Percentiles rank a stretch among this genome's conserved stretches.
Evolutionary conservation across 192 early-diverging fungal species (phyloP).

Genomic region (Phlyctochytrium planicorne): DNA sequence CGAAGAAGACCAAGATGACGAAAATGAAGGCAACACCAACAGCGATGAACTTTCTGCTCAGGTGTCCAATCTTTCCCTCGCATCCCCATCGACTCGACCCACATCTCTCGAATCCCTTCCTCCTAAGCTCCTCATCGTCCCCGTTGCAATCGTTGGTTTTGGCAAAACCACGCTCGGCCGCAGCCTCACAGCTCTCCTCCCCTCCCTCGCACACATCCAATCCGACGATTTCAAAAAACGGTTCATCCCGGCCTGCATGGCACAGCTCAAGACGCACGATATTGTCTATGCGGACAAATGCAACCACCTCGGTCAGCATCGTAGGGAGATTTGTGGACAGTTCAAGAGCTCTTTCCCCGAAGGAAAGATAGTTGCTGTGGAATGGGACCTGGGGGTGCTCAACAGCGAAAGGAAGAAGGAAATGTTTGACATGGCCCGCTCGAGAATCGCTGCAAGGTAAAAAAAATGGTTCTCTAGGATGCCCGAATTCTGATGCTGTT

Average conservation of each 20-base stretch:
- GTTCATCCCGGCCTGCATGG: constrained; percentile 63
- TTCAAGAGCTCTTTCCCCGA: constrained; percentile 58
- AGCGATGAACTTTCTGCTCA: no score
- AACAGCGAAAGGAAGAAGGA: constrained; percentile 28
- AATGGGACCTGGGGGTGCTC: constrained; percentile 68
- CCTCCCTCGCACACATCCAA: constrained; percentile 68
- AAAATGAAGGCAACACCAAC: not conserved
- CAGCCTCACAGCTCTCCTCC: constrained; percentile 8
- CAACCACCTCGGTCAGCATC: constrained; percentile 63
- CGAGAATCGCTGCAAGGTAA: no score
- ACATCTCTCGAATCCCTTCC: not conserved
- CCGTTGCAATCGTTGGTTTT: constrained; percentile 76
- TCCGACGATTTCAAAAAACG: constrained; percentile 76
- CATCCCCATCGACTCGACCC: no score
- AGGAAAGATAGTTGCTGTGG: constrained; percentile 68
- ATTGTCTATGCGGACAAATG: constrained; percentile 81
- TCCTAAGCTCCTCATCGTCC: constrained; percentile 55
- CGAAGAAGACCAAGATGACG: constrained; percentile 3
- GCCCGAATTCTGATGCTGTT: constrained; percentile 3
- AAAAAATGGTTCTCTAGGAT: no score
- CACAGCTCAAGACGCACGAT: constrained; percentile 45
- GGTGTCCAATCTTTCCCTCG: no score
- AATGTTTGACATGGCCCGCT: constrained; percentile 51
- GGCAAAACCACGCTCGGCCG: constrained; percentile 60
- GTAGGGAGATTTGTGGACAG: constrained; percentile 45